phyloP scores from a whole-genome alignment of 225 moss, liverwort and hornwort species.

The Sphagnum tenellum region DNA sequence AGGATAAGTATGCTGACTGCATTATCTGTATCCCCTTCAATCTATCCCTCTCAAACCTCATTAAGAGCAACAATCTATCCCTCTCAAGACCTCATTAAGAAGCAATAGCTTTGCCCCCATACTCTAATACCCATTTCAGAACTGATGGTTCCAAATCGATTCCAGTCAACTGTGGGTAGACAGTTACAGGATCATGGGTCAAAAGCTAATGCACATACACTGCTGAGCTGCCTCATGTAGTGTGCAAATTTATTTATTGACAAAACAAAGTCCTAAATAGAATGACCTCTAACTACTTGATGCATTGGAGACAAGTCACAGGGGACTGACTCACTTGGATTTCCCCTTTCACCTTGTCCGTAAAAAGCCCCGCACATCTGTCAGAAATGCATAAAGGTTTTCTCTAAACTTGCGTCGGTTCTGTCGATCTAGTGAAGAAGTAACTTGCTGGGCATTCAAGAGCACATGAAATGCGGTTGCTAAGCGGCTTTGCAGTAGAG shows the following conservation, averaged over 20 bases:
- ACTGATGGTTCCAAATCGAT: too few relatives aligned
- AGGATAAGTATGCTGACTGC: too few relatives aligned
- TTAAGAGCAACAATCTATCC: too few relatives aligned
- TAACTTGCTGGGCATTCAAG: constrained; percentile 91
- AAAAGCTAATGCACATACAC: neutral
- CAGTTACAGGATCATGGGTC: too few relatives aligned
- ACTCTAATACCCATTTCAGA: too few relatives aligned
- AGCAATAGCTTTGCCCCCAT: too few relatives aligned
- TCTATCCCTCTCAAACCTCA: too few relatives aligned
- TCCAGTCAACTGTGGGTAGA: too few relatives aligned
- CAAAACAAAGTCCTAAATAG: constrained; percentile 20
- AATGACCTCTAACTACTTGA: constrained; percentile 10
- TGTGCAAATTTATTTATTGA: constrained; percentile 48
- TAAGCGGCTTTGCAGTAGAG: constrained; percentile 79
- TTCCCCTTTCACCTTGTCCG: constrained; percentile 67
- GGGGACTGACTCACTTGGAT: constrained; percentile 12
- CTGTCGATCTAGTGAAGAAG: constrained; percentile 90
- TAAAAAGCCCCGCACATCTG: constrained; percentile 95
- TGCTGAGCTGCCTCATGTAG: constrained; percentile 40
- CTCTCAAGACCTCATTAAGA: too few relatives aligned
- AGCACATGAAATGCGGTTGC: constrained; percentile 95
- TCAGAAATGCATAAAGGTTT: constrained; percentile 84
- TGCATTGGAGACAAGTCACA: constrained; percentile 35
- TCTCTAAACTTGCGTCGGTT: constrained; percentile 98
- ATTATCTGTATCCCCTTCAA: too few relatives aligned